phyloP scores from a whole-genome alignment of 148 eudicot genomes.

The Linanthus parryae region DNA sequence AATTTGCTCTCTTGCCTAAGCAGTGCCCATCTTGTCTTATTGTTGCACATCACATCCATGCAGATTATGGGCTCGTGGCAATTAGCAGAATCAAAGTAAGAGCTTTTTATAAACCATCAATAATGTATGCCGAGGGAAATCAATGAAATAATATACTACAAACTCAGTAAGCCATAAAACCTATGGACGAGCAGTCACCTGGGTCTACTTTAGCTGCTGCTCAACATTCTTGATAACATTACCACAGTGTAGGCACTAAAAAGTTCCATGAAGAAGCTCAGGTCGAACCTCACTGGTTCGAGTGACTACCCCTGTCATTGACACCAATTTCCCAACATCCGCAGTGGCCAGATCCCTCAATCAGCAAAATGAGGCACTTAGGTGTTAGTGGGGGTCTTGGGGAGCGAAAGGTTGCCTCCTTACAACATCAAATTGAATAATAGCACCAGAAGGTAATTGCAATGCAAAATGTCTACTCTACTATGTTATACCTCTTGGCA shows the following conservation, averaged over 20 bases:
- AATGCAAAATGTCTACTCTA: too few species aligned
- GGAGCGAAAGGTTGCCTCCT: too few species aligned
- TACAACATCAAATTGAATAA: not conserved
- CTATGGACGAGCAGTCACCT: too few species aligned
- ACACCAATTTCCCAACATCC: constrained; percentile 77
- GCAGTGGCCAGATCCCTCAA: constrained; percentile 77
- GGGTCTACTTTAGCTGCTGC: constrained; percentile 92
- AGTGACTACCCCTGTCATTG: constrained; percentile 92
- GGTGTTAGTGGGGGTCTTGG: not conserved
- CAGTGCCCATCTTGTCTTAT: constrained; percentile 72
- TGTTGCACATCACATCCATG: constrained; percentile 73
- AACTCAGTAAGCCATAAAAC: too few species aligned
- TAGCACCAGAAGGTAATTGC: not conserved
- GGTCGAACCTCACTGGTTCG: constrained; percentile 98
- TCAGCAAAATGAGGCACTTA: constrained; percentile 39
- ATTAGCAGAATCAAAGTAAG: too few species aligned
- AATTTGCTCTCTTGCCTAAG: constrained; percentile 92
- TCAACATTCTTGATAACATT: constrained; percentile 72
- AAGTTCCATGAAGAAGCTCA: constrained; percentile 88
- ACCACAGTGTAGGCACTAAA: constrained; percentile 89
- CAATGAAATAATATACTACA: too few species aligned
- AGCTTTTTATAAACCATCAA: too few species aligned
- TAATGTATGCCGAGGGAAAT: too few species aligned
- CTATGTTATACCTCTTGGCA: too few species aligned
- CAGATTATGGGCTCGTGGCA: constrained; percentile 98